Evolutionary conservation across 2,329 filamentous ascomycete genomes (phyloP), one percentile per base, ranked within the genome.

Genomic region (Aspergillus versicolor): DNA sequence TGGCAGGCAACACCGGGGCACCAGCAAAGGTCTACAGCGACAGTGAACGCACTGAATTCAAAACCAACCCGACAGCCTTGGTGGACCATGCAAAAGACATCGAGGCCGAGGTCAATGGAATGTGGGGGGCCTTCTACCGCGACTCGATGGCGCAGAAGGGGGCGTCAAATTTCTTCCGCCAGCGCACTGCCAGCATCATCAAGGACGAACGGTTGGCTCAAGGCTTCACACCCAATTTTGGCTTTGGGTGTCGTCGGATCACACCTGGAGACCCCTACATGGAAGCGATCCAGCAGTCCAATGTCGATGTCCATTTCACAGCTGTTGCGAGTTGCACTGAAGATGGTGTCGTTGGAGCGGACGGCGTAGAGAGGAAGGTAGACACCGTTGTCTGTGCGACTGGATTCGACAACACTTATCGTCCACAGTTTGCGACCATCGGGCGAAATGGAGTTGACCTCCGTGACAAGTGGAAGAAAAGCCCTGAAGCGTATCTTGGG

Each of bases 251-350:
- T 57, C 65, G 75, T 19, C 65, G 77, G 49, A 63, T 73, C 0
- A 79, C 76, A 1, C 76, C 76, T 3, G 77, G 75, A 3, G 72
- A 71, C 5, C 74, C 75, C 8, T 79, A 77, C 55, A 68, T 79
- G 21, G 70, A 79, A 61, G 72, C 77, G 0, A 67, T 79, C 11
- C 68, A 69, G 4, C 61, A 77, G 52, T 67, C 72, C 12, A 82
- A 84, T 43, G 77, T 82, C 6, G 63, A 72, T 21, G 73, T 74
- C 4, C 73, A 80, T 37, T 72, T 71, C 21, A 73, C 75, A 21
- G 69, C 63, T 1, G 77, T 82, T 57, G 57, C 63, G 12, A 63
- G 65, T 37, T 63, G 81, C 43, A 72, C 70, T 0, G 59, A 63
- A 1, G 65, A 68, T 5, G 76, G 77, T 3, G 66, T 71, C 21